Evolutionary conservation across 1,284 basidiomycete species (phyloP), one percentile per base, ranked within the genome.

Genomic region (Peniophora sp.): DNA sequence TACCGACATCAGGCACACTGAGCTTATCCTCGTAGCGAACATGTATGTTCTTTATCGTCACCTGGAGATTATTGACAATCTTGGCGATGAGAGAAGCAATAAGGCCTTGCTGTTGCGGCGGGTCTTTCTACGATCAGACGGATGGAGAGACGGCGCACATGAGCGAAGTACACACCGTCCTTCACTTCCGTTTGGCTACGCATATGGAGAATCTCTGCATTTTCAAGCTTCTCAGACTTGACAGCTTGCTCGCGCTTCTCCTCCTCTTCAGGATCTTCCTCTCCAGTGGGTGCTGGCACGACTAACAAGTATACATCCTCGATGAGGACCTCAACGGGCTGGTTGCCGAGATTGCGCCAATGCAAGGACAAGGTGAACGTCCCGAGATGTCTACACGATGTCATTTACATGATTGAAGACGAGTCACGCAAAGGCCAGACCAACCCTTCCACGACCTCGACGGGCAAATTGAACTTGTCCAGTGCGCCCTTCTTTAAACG

Each of bases 231-330:
- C 64, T 98, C 94, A 57, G 85, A 79, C n/a, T n/a, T n/a, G n/a
- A n/a, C n/a, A n/a, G n/a, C n/a, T n/a, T n/a, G n/a, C n/a, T n/a
- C n/a, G n/a, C n/a, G n/a, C 27, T 32, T 32, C 27, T 32, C 92
- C 56, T 97, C 93, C 63, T 98, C 96, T 58, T 85, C 83, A 2
- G 86, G 80, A 66, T 97, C 85, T 52, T 85, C 75, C 50, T 77
- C 78, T 24, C 76, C 79, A 60, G 84, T 79, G 15, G 85, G 77
- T 17, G 88, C 88, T 15, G 93, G 92, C 8, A 88, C 80, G n/a
- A 94, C 91, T 49, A 99, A 83, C 18, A 99, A 80, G 65, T 94
- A 97, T 47, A 99, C 88, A 68, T 99, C 93, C 67, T 98, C 94
- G 54, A 99, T 82, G 51, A 89, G 71, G 52, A 99, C 82, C 60